Base-by-base conservation (phyloP, 768 basidiomycete genomes). In the Leccinum obscurum region DNA sequence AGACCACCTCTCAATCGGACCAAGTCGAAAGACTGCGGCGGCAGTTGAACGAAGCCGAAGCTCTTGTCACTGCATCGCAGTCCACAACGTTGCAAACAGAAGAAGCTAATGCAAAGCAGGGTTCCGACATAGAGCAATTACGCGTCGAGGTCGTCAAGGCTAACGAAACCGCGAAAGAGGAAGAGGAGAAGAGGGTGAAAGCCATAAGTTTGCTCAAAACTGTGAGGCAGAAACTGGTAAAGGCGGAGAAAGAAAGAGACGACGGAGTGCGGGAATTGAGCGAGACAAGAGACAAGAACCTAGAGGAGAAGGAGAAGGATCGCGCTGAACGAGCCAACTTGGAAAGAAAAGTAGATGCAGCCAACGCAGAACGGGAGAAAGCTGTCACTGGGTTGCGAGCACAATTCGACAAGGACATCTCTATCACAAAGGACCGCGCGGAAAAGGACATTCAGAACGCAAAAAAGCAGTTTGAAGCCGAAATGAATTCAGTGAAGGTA, bases 161-260 rank as follows among this genome's bases (percentile, higher is more conserved):
- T 3, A 87, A 85, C 63, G 78, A 77, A 20, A 57, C 78, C 10
- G 88, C 86, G 6, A 97, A 92, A 72, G 95, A 98, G 62, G 97
- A 98, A 70, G 97, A 98, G 73, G 97, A 99, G 76, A 98, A 99
- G 75, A 86, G 96, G 13, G 85, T 87, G 20, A 99, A 98, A 69
- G 95, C 95, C 0, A 90, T 98, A 64, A 89, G 87, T 54, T 77
- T 98, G 28, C 78, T 99, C 59, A 98, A 98, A 76, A 94, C 94
- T 2, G 92, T 98, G n/a, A 79, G 97, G 57, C 89, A 94, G 76
- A 99, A 98, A 73, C 78, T 96, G n/a, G 93, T 98, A 30, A 98
- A 94, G 70, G 88, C 93, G 6, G 96, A 98, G 75, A 95, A 94
- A 78, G 94, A 96, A 24, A 85, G 85, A 66, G 95, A 98, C 39